Percentiles rank a stretch among this genome's conserved stretches.
Conservation (phyloP, 2,329 filamentous ascomycete genomes). For the Curvularia hawaiiensis region DNA sequence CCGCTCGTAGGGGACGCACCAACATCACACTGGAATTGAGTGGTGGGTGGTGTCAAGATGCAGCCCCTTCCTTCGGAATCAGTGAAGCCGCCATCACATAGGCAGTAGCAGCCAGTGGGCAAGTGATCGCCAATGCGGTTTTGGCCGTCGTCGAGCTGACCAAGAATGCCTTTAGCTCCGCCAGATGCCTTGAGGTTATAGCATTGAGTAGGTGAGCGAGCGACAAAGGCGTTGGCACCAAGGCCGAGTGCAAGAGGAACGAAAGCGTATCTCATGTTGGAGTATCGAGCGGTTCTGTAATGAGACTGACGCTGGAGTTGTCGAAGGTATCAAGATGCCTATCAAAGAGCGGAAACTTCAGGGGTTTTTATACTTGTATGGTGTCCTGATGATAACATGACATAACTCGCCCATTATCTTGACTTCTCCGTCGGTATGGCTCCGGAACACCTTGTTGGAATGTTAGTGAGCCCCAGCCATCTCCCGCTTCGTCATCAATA, state of each 20-base stretch:
- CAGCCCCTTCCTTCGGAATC: conserved; percentile 64
- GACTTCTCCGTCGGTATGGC: background rate
- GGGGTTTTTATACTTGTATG: conserved; percentile 1
- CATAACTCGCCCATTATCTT: conserved; percentile 7
- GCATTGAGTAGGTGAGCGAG: conserved; percentile 26
- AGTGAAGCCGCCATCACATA: conserved; percentile 57
- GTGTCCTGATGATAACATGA: conserved; percentile 4
- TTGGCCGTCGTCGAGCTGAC: conserved; percentile 67
- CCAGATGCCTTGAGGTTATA: conserved; percentile 26
- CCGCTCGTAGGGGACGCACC: conserved; percentile 56
- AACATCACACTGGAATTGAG: conserved; percentile 66
- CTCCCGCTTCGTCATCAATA: conserved; percentile 11
- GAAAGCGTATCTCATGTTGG: conserved; percentile 32
- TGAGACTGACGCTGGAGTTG: conserved; percentile 5
- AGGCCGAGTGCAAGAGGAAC: conserved; percentile 27
- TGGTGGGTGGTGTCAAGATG: conserved; percentile 65
- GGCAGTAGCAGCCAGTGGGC: conserved; percentile 57
- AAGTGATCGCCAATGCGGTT: conserved; percentile 61
- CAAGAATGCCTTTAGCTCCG: conserved; percentile 57
- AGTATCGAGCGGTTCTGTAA: background rate
- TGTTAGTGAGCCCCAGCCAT: background rate
- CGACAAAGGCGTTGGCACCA: conserved; percentile 31
- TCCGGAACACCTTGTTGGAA: conserved; percentile 10
- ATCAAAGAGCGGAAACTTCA: background rate
- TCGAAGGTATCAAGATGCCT: background rate